Base-by-base conservation (phyloP, 345 rosid genomes). In the Lepidium africanum region DNA sequence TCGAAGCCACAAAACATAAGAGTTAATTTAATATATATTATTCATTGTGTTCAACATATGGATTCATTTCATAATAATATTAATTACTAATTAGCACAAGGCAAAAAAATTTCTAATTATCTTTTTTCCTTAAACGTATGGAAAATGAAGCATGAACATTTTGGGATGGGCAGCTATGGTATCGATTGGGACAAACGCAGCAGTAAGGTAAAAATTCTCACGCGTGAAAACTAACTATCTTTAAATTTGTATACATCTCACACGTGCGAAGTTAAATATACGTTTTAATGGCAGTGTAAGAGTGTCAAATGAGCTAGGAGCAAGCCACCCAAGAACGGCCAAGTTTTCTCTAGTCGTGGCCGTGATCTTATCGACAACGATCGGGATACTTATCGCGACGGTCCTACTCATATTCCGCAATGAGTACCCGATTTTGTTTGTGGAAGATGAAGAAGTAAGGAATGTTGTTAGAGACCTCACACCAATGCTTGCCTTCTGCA, bases 101-200 rank as follows among this genome's bases (percentile, higher is more conserved):
- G 4, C 49, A 12, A 49, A 13, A 7, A 11, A 2, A 10, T 2
- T 2, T 65, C 40, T 59, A 42, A 66, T 46, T 35, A 66, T 51
- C 21, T 73, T 48, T 46, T 36, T 45, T 27, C 16, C 51, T 27
- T 49, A 25, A 27, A 35, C 62, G 13, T 35, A n/a, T 56, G n/a
- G 16, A 30, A 62, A 38, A 30, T 59, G 81, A 76, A 83, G 87
- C 74, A 79, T 77, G 78, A 83, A 92, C 83, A 81, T 92, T 9
- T 43, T 92, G 80, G 96, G 92, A n/a, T 92, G 98, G 98, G 75
- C 92, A 4, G 32, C 85, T 35, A 92, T 92, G 96, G 83, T 81
- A 30, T 76, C 91, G 10, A 0, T 87, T 4, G 97, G 97, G 55
- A 81, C 85, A 67, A 91, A 91, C 76, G 96, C 96, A 61, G 96